Conservation (phyloP, 495 filamentous ascomycete genomes). For the Hypomontagnella submonticulosa region DNA sequence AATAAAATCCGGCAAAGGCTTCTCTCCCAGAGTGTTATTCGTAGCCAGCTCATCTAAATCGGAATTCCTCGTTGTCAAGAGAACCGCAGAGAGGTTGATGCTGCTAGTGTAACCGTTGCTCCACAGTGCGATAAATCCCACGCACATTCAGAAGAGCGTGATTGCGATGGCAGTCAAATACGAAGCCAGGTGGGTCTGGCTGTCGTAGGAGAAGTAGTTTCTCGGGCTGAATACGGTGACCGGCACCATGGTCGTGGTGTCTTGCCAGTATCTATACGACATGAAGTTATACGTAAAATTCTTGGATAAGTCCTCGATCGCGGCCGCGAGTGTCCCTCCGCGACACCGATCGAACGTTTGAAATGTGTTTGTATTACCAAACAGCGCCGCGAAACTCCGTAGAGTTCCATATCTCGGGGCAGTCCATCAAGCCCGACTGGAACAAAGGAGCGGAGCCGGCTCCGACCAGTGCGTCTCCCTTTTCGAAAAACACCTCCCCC, state of each 20-base stretch:
- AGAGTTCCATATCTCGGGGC: constrained; percentile 20
- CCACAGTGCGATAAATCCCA: constrained; percentile 21
- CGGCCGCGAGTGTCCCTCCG: constrained; percentile 22
- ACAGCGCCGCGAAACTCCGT: constrained; percentile 10
- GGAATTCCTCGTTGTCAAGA: constrained; percentile 34
- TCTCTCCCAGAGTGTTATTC: constrained; percentile 13
- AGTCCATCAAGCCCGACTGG: constrained; percentile 6
- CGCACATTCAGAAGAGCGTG: constrained; percentile 16
- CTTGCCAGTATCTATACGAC: constrained; percentile 27
- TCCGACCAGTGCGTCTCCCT: background rate
- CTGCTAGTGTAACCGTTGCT: constrained; percentile 33
- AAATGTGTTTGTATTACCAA: background rate
- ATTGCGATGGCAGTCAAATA: constrained; percentile 13
- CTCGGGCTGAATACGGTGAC: constrained; percentile 15
- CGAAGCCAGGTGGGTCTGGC: constrained; percentile 9
- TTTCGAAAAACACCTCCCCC: background rate
- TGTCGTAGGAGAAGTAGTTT: constrained; percentile 25
- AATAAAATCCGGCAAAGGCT: constrained; percentile 20
- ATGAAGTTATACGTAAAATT: constrained; percentile 37
- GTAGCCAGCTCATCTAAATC: constrained; percentile 25
- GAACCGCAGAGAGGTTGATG: constrained; percentile 27
- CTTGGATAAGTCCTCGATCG: constrained; percentile 28
- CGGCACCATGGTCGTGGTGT: constrained; percentile 3
- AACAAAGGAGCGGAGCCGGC: constrained; percentile 2
- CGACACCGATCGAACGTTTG: constrained; percentile 12